These are phyloP conservation scores for Colletotrichum chrysophilum DNA, from an alignment of 2,329 filamentous ascomycete species.

Conservation along the genomic window DNA sequence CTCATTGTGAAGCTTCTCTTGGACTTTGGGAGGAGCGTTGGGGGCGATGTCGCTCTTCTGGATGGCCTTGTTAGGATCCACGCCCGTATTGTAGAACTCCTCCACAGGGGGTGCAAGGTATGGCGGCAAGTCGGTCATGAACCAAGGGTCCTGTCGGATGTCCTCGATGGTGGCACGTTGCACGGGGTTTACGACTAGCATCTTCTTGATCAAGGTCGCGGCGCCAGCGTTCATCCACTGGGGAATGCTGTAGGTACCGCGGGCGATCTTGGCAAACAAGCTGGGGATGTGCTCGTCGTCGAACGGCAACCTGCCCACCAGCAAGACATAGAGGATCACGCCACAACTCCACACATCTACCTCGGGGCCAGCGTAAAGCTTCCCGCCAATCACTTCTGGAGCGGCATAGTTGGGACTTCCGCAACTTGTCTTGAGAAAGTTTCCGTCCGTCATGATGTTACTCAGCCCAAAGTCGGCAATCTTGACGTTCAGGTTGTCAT, in stretches of 20 bases:
- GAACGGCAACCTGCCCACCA: slow-evolving; percentile 87
- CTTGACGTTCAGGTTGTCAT: slow-evolving; percentile 96
- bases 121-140: slow-evolving; percentile 81
- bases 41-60: slow-evolving; percentile 82
- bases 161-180: slow-evolving; percentile 93
- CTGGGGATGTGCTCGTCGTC: slow-evolving; percentile 99
- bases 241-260: slow-evolving; percentile 91
- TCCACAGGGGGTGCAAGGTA: slow-evolving; percentile 89
- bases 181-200: slow-evolving; percentile 94
- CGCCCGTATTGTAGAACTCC: slow-evolving; percentile 92
- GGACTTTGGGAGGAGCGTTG: slow-evolving; percentile 76
- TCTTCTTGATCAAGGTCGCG: slow-evolving; percentile 81
- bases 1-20: slow-evolving; percentile 88
- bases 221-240: slow-evolving; percentile 89
- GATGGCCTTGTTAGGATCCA: slow-evolving; percentile 91
- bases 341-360: slow-evolving; percentile 99
- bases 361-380: slow-evolving; percentile 95
- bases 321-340: slow-evolving; percentile 84
- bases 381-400: slow-evolving; percentile 96
- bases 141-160: slow-evolving; percentile 94
- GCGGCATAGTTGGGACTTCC: slow-evolving; percentile 98
- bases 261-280: slow-evolving; percentile 96
- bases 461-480: slow-evolving; percentile 98
- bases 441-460: slow-evolving; percentile 99
- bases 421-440: slow-evolving; percentile 98